Evolutionary conservation across 495 filamentous ascomycete genomes (phyloP).

Genomic region (Hypoxylon rickii): DNA sequence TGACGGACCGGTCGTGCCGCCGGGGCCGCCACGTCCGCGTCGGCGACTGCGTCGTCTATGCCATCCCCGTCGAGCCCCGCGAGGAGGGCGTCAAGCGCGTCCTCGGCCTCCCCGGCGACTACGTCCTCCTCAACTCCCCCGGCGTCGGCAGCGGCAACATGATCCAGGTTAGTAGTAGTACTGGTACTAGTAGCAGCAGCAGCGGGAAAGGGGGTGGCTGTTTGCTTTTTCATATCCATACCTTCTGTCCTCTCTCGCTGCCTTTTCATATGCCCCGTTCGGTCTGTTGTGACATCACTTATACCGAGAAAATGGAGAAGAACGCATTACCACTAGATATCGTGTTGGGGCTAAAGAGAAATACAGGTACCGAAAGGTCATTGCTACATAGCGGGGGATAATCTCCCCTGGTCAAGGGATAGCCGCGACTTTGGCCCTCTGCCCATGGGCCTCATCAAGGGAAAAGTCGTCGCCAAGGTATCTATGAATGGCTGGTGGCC

Average conservation of each 20-base stretch:
- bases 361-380: constrained; percentile 82
- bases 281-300: not conserved
- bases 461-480: constrained; percentile 77
- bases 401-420: constrained; percentile 79
- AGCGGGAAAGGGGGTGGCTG: too few relatives aligned
- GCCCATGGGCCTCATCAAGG: constrained; percentile 80
- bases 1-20: constrained; percentile 67
- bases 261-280: too few relatives aligned
- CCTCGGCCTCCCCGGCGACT: constrained; percentile 86
- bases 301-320: not conserved
- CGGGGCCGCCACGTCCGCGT: constrained; percentile 71
- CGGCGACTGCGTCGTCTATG: constrained; percentile 81
- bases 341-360: too few relatives aligned
- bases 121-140: constrained; percentile 71
- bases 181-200: too few relatives aligned
- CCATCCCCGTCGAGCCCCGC: constrained; percentile 69
- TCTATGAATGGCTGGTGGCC: constrained; percentile 54
- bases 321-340: not conserved
- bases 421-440: constrained; percentile 84
- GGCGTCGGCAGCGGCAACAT: constrained; percentile 56
- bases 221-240: too few relatives aligned
- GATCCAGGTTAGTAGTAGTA: constrained; percentile 75
- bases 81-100: constrained; percentile 77
- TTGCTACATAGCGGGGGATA: constrained; percentile 88
- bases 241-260: too few relatives aligned